A percentile compares a stretch with the other conserved stretches of the same genome.
Evolutionary conservation across 2,329 filamentous ascomycete species (phyloP).

Genomic region (Phyllosticta ampelicida): DNA sequence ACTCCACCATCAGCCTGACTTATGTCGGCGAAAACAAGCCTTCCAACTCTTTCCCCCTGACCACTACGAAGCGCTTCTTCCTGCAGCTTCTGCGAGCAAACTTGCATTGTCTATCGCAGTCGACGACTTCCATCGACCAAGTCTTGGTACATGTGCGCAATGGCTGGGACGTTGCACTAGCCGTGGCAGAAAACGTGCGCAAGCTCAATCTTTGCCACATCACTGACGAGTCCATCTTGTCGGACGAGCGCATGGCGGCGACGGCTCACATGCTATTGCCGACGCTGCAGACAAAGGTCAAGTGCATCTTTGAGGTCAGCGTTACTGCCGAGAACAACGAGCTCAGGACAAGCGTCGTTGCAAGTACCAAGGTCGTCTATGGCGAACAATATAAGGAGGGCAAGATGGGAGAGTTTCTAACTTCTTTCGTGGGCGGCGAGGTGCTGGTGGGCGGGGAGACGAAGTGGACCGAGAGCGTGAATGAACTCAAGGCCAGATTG

Average conservation of each 20-base stretch:
- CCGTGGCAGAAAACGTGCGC: slow-evolving; percentile 50
- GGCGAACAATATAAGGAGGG: slow-evolving; percentile 66
- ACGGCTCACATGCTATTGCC: slow-evolving; percentile 51
- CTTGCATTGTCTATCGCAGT: slow-evolving; percentile 51
- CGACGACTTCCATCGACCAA: slow-evolving; percentile 43
- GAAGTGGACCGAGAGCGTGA: slow-evolving; percentile 32
- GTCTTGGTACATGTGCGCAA: slow-evolving; percentile 50
- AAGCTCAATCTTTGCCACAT: slow-evolving; percentile 54
- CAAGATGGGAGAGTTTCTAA: slow-evolving; percentile 64
- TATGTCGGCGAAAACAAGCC: slow-evolving; percentile 54
- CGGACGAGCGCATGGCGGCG: slow-evolving; percentile 56
- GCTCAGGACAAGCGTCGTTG: slow-evolving; percentile 18
- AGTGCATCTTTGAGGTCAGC: slow-evolving; percentile 48
- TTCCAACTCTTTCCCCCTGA: slow-evolving; percentile 44
- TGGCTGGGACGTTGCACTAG: slow-evolving; percentile 55
- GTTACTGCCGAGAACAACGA: slow-evolving; percentile 44
- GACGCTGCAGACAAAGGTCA: slow-evolving; percentile 57
- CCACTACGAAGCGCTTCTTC: slow-evolving; percentile 63
- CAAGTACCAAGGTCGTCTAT: slow-evolving; percentile 53
- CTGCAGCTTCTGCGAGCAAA: slow-evolving; percentile 60
- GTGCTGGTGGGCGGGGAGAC: slow-evolving; percentile 17
- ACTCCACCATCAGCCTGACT: slow-evolving; percentile 54
- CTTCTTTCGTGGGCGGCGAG: slow-evolving; percentile 37
- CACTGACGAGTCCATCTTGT: slow-evolving; percentile 51
- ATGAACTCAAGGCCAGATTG: slow-evolving; percentile 34